A percentile compares a stretch with the other conserved stretches of the same genome.
Conservation (phyloP, 169 alveolate genomes). For the Plasmodium inui region DNA sequence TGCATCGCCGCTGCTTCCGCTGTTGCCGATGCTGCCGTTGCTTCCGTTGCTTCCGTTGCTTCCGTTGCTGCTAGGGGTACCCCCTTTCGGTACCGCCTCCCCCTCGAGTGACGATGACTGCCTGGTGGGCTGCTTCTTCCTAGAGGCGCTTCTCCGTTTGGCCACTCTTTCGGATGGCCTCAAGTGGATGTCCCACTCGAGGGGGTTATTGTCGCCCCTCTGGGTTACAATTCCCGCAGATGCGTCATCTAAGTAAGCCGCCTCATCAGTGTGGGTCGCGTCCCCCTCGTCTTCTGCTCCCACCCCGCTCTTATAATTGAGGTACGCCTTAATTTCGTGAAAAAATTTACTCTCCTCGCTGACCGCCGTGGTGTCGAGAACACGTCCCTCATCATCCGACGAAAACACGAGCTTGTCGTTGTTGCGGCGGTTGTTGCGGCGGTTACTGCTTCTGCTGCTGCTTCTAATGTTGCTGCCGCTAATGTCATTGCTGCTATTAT, state of each 20-base stretch:
- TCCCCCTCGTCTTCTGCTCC: background rate
- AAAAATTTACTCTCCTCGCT: conserved; percentile 38
- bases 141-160: background rate
- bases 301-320: conserved; percentile 1
- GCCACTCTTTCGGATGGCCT: background rate
- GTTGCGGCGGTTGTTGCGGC: no score
- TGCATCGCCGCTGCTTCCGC: background rate
- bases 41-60: no score
- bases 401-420: background rate
- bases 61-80: background rate
- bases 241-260: background rate
- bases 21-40: no score
- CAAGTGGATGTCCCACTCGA: background rate
- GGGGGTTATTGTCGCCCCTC: background rate
- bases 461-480: no score
- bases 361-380: conserved; percentile 7
- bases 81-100: background rate
- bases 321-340: conserved; percentile 45
- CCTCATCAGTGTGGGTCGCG: background rate
- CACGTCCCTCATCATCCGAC: conserved; percentile 10
- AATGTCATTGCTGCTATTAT: no score
- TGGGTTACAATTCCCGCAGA: no score
- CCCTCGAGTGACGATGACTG: background rate
- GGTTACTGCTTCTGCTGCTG: no score
- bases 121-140: background rate